Evolutionary conservation across 2,329 filamentous ascomycete species (phyloP).

Genomic region (Penicillium occitanis): DNA sequence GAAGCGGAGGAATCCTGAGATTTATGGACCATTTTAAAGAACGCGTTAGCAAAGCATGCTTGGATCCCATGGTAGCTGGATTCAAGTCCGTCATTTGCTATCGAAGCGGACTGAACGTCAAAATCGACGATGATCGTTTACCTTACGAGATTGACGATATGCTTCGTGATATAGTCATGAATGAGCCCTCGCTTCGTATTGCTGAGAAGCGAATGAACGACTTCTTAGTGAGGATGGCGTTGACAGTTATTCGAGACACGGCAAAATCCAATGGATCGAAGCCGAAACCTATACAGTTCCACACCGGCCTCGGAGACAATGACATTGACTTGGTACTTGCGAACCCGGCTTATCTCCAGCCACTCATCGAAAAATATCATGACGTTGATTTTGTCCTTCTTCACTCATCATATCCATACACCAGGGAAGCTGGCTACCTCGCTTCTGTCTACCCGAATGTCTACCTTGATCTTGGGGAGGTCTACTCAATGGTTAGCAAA

Average conservation of each 20-base stretch:
- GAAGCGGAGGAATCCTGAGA: conserved; percentile 25
- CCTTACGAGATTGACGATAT: conserved; percentile 24
- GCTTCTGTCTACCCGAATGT: conserved; percentile 75
- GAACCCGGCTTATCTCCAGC: conserved; percentile 73
- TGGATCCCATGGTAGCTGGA: conserved; percentile 67
- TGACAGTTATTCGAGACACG: conserved; percentile 55
- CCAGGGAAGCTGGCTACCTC: conserved; percentile 73
- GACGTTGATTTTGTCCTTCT: conserved; percentile 73
- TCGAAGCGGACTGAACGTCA: conserved; percentile 68
- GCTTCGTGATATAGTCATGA: conserved; percentile 29
- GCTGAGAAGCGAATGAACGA: conserved; percentile 67
- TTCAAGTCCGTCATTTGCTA: conserved; percentile 88
- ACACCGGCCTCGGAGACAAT: conserved; percentile 78
- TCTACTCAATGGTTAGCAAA: conserved; percentile 75
- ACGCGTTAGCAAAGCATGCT: conserved; percentile 57
- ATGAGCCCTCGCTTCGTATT: conserved; percentile 44
- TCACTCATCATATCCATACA: conserved; percentile 80
- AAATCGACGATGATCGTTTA: conserved; percentile 37
- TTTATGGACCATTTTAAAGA: conserved; percentile 38
- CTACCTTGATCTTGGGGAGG: conserved; percentile 78
- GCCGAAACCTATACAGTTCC: conserved; percentile 77
- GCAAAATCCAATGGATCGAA: conserved; percentile 35
- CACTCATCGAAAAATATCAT: conserved; percentile 68
- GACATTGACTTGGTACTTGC: conserved; percentile 69
- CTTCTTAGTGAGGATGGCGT: conserved; percentile 64